phyloP scores from a whole-genome alignment of 1,139 yeast genomes.

The Tardiomyces blankii region DNA sequence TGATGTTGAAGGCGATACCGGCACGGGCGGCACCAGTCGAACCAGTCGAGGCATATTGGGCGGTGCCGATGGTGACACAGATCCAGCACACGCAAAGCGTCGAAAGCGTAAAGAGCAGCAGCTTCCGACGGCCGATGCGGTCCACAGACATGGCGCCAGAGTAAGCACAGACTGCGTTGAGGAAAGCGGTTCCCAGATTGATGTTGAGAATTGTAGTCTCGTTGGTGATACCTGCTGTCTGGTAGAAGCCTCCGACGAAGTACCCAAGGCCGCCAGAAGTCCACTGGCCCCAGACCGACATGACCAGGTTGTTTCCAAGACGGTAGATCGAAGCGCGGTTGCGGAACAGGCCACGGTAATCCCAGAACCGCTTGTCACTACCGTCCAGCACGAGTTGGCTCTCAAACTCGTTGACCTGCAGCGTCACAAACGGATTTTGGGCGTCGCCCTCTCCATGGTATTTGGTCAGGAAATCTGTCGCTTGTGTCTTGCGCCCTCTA shows the following conservation, averaged over 20 bases:
- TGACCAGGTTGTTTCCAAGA: constrained; percentile 23
- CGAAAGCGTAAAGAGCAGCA: constrained; percentile 5
- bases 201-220: constrained; percentile 6
- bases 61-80: constrained; percentile 4
- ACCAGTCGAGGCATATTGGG: constrained; percentile 4
- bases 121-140: constrained; percentile 9
- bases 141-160: constrained; percentile 10
- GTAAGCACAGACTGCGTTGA: constrained; percentile 6
- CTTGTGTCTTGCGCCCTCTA: constrained; percentile 34
- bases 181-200: constrained; percentile 2
- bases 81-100: constrained; percentile 9
- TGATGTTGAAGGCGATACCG: constrained; percentile 14
- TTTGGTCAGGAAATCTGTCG: constrained; percentile 24
- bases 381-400: constrained; percentile 7
- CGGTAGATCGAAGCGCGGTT: constrained; percentile 29
- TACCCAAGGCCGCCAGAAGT: constrained; percentile 19
- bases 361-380: constrained; percentile 15
- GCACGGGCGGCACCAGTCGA: constrained; percentile 8
- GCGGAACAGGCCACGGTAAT: constrained; percentile 26
- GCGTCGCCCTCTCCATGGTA: constrained; percentile 15
- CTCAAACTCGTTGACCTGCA: constrained; percentile 12
- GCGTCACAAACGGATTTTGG: constrained; percentile 10
- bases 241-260: constrained; percentile 9
- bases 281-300: constrained; percentile 31
- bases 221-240: constrained; percentile 11